Base-by-base conservation (phyloP, 2,329 filamentous ascomycete species). In the Ceratocystis huliohia region DNA sequence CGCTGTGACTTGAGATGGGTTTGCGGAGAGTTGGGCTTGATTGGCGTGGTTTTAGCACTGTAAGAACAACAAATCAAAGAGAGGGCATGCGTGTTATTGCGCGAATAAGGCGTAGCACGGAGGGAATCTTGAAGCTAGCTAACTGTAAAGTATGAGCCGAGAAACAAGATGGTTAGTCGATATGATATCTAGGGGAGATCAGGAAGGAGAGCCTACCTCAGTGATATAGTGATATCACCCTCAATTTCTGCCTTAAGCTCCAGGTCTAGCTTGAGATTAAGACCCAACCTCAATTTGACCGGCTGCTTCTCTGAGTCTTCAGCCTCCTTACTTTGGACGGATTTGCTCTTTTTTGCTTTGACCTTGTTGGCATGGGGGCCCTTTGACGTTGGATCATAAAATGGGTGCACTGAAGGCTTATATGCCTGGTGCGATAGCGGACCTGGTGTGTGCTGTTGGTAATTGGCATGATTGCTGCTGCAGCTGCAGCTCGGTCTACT, bases 191-290 rank as follows among this genome's bases (percentile, higher is more conserved):
- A 10, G 22, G 17, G 20, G 22, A 45, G n/a, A 28, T 53, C 4
- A 59, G 28, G 20, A 20, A 59, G 37, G 33, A 48, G 48, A 28
- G 37, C 76, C 70, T 75, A 77, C 87, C 88, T 82, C 71, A 90
- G 78, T 64, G 83, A 84, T 68, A 90, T 75, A 22, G 87, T 89
- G 72, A 91, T 74, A 76, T 91, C 88, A 70, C 88, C 88, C 71
- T 89, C 83, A 68, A 91, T 88, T 73, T 84, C 86, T 28, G 88
- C 88, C 79, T 90, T 91, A 65, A 91, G 78, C 75, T 90, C 85
- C 69, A 91, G 85, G 76, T 91, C 88, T 62, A 91, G 81, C 71
- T 91, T 88, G 63, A 91, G 76, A 74, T 91, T 91, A 67, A 90
- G 78, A 73, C 91, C 88, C 44, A 91, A 75, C 66, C 84, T 80